Evolutionary conservation across 129 eudicot species (phyloP), one percentile per base, ranked within the genome.

Genomic region (Artemisia tridentata): DNA sequence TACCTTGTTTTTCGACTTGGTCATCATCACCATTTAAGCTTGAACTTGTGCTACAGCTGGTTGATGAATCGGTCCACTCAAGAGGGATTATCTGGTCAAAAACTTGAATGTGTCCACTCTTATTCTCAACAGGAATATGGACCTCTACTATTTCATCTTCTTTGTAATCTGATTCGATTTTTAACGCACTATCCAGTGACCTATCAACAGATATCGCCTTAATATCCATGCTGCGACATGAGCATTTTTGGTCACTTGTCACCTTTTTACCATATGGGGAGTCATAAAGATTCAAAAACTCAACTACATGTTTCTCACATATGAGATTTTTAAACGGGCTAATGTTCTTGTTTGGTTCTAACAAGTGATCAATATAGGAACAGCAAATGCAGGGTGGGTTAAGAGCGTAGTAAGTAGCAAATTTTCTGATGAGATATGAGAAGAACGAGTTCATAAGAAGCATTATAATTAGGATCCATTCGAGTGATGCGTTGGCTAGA

Each of bases 371-470:
- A 27, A 82, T 46, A 27, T 67, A 76, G 65, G 90, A 85, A 67
- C 90, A 85, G 67, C 67, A 82, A 18, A 65, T 55, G 66, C 90
- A 85, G 1, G 90, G 90, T 8, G 84, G 81, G 46, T 79, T 76
- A 64, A 85, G 86, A 63, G 75, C 63, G 53, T 81, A 64, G 71
- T 60, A 70, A 27, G 17, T 34, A 20, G 86, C 84, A 61, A 68
- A 82, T 69, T 79, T 85, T 53, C 75, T 58, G 63, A 85, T 82
- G 11, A 82, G 59, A 65, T 75, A 85, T 46, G 80, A 75, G 65
- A 82, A 79, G 25, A 82, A 43, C 47, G 84, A 82, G 80, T 82
- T 82, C 60, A 75, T 55, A 65, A 85, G 80, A 54, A 85, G 84
- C 80, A 81, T 77, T 23, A 85, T 25, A 46, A 85, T 85, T 10